These are phyloP conservation scores for Hebeloma cylindrosporum DNA, from an alignment of 768 basidiomycete species.

Conservation along the genomic window DNA sequence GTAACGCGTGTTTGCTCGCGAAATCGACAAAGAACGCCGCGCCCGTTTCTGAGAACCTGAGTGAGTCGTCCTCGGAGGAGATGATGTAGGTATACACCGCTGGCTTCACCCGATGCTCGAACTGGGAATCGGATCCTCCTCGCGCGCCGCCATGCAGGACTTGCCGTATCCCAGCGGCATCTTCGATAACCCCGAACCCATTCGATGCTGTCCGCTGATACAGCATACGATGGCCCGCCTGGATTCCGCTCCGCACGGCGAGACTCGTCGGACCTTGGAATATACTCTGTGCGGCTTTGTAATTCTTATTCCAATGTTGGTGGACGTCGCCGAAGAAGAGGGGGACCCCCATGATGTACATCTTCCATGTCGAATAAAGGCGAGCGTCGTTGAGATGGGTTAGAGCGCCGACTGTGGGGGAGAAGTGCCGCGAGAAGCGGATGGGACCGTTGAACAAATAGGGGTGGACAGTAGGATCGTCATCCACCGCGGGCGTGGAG, in stretches of 20 bases:
- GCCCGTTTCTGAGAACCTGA: slow-evolving; percentile 85
- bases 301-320: slow-evolving; percentile 67
- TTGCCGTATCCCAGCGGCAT: slow-evolving; percentile 44
- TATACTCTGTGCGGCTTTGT: slow-evolving; percentile 71
- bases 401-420: slow-evolving; percentile 63
- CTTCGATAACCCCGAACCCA: slow-evolving; percentile 58
- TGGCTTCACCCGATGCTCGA: slow-evolving; percentile 61
- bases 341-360: slow-evolving; percentile 60
- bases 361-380: slow-evolving; percentile 80
- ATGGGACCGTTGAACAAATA: slow-evolving; percentile 76
- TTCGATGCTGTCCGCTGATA: slow-evolving; percentile 69
- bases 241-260: slow-evolving; percentile 67
- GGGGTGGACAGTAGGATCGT: slow-evolving; percentile 40
- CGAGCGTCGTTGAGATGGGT: slow-evolving; percentile 61
- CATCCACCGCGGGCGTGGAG: slow-evolving; percentile 42
- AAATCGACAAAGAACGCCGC: slow-evolving; percentile 87
- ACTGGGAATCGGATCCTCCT: slow-evolving; percentile 9
- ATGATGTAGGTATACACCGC: slow-evolving; percentile 88
- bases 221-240: slow-evolving; percentile 70
- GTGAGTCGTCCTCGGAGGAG: slow-evolving; percentile 67
- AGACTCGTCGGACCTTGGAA: slow-evolving; percentile 61
- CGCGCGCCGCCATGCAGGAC: slow-evolving; percentile 50
- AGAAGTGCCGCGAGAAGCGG: slow-evolving; percentile 69
- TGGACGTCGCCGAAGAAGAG: slow-evolving; percentile 57
- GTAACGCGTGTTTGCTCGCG: slow-evolving; percentile 84